Percentiles rank a stretch among this genome's conserved stretches.
phyloP scores from a whole-genome alignment of 306 rosid species.

The Sphenostylis stenocarpa region DNA sequence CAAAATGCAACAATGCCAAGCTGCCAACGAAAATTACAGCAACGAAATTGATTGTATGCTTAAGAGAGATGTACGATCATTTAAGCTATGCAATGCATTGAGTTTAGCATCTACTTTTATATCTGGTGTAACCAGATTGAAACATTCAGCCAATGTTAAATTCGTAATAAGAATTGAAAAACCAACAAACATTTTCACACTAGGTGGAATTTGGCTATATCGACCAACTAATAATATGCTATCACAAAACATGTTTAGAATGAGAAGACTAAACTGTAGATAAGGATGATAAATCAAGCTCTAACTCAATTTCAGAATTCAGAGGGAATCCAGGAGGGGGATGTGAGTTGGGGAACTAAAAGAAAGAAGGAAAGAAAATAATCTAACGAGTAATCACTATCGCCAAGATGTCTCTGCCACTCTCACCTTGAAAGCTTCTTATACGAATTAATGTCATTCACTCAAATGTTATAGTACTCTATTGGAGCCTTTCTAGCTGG shows the following conservation, averaged over 20 bases:
- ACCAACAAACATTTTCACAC: neutral
- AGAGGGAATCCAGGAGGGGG: no score
- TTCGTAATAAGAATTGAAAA: neutral
- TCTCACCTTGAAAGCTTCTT: neutral
- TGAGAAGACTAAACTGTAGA: conserved; percentile 7
- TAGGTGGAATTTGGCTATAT: neutral
- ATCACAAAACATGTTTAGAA: neutral
- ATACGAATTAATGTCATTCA: neutral
- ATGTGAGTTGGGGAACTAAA: neutral
- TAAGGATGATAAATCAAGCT: neutral
- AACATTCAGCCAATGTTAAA: neutral
- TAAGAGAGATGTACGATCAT: neutral
- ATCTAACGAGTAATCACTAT: neutral
- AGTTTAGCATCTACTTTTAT: neutral
- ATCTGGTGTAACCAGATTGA: neutral
- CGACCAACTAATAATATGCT: neutral
- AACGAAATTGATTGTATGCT: neutral
- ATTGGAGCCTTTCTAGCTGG: neutral
- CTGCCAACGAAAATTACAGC: neutral
- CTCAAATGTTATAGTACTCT: neutral
- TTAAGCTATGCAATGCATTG: neutral
- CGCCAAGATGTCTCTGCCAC: neutral
- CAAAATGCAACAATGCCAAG: neutral
- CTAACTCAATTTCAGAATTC: no score
- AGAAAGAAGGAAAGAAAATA: neutral